Conservation (phyloP, 1,284 basidiomycete genomes). For the Pterulicium gracile region DNA sequence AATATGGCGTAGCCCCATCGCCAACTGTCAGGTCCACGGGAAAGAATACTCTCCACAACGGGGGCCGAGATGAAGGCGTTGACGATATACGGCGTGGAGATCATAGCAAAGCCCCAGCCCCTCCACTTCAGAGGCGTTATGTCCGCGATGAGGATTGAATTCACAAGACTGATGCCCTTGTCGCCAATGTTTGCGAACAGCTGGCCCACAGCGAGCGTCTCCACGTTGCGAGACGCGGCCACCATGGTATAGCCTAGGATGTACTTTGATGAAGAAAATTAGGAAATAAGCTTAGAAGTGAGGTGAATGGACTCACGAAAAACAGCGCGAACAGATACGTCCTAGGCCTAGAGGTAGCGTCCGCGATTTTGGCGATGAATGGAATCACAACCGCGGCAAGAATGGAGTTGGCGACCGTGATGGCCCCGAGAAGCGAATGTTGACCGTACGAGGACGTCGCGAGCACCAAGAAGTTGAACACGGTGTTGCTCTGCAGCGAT, state of each 20-base stretch:
- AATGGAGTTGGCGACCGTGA: conserved; percentile 13
- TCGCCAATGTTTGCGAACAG: conserved; percentile 14
- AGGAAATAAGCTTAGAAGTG: not conserved
- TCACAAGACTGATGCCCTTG: conserved; percentile 15
- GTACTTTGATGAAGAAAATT: not conserved
- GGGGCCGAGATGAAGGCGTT: conserved; percentile 12
- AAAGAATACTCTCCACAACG: conserved; percentile 9
- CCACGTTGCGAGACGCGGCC: conserved; percentile 13
- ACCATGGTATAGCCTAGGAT: conserved; percentile 15
- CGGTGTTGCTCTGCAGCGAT: not conserved
- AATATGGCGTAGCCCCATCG: conserved; percentile 20
- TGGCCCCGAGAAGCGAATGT: conserved; percentile 8
- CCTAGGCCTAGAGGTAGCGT: conserved; percentile 12
- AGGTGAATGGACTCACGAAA: conserved; percentile 10
- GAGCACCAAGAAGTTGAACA: conserved; percentile 7
- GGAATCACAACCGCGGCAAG: conserved; percentile 16
- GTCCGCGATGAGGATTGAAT: conserved; percentile 17
- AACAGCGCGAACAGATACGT: conserved; percentile 12
- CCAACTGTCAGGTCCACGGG: conserved; percentile 12
- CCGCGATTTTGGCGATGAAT: conserved; percentile 16
- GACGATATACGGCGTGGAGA: conserved; percentile 11
- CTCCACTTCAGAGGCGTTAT: conserved; percentile 17
- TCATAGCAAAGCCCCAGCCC: conserved; percentile 13
- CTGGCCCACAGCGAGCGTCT: conserved; percentile 13
- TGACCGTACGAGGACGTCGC: conserved; percentile 5